phyloP scores from a whole-genome alignment of 495 filamentous ascomycete genomes.

The Podospora tetraspora region DNA sequence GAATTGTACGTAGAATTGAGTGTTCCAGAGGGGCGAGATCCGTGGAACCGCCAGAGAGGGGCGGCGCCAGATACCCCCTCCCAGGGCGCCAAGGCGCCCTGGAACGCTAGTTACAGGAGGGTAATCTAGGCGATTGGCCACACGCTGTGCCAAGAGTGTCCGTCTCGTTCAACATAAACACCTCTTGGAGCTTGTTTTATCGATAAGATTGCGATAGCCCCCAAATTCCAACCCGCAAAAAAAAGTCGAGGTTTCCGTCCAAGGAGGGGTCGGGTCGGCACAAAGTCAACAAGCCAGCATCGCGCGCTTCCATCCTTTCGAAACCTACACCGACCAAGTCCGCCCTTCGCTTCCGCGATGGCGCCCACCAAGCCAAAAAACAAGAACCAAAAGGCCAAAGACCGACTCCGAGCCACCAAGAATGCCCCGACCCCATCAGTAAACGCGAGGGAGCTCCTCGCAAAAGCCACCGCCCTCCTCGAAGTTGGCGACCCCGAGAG shows the following conservation, averaged over 20 bases:
- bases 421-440: conserved; percentile 26
- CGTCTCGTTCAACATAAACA: no score
- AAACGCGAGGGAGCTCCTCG: conserved; percentile 46
- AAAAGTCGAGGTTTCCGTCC: not conserved
- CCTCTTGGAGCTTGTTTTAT: conserved; percentile 7
- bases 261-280: not conserved
- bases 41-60: no score
- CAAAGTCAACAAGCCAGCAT: not conserved
- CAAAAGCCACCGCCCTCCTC: conserved; percentile 61
- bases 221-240: conserved; percentile 11
- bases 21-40: no score
- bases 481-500: conserved; percentile 64
- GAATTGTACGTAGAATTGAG: no score
- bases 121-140: no score
- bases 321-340: conserved; percentile 1
- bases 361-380: conserved; percentile 42
- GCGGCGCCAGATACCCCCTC: no score
- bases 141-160: no score
- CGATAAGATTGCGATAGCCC: conserved; percentile 13
- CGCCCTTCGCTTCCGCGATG: conserved; percentile 24
- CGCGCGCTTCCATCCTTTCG: not conserved
- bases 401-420: conserved; percentile 27
- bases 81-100: no score
- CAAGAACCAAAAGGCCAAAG: conserved; percentile 30
- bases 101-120: no score